Evolutionary conservation across 2,329 filamentous ascomycete species (phyloP).

Genomic region (Hypoxylon sp.): DNA sequence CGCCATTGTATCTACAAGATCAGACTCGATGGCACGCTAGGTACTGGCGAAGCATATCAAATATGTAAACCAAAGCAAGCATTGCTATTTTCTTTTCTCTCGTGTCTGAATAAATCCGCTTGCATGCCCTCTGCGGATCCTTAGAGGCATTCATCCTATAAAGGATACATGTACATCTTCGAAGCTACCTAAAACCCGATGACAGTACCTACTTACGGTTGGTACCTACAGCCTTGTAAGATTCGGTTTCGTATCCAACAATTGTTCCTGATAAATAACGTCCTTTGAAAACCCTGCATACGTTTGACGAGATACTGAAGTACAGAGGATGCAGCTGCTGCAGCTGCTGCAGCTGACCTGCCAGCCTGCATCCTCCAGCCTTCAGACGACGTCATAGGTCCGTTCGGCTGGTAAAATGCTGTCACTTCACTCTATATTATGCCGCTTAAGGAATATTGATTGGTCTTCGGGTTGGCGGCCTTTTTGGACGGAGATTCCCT

Average conservation of each 20-base stretch:
- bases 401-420: slow-evolving; percentile 33
- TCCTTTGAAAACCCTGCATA: slow-evolving; percentile 5
- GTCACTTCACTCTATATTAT: slow-evolving; percentile 11
- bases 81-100: slow-evolving; percentile 3
- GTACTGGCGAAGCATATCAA: neutral
- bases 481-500: slow-evolving; percentile 14
- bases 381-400: slow-evolving; percentile 43
- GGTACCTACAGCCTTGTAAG: neutral
- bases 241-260: slow-evolving; percentile 21
- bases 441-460: slow-evolving; percentile 15
- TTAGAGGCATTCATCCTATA: slow-evolving; percentile 11
- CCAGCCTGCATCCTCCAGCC: slow-evolving; percentile 26
- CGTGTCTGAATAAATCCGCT: slow-evolving; percentile 9
- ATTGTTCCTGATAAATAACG: slow-evolving; percentile 1
- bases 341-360: too few relatives aligned
- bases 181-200: neutral
- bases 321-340: slow-evolving; percentile 34
- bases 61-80: slow-evolving; percentile 17
- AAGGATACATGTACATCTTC: neutral
- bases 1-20: slow-evolving; percentile 12
- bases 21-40: slow-evolving; percentile 14
- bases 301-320: slow-evolving; percentile 23
- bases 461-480: slow-evolving; percentile 26
- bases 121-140: slow-evolving; percentile 17
- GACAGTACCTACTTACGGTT: neutral